Percentiles rank a stretch among this genome's conserved stretches.
phyloP scores from a whole-genome alignment of 2,329 filamentous ascomycete genomes.

The Chaetoscypha palmicola region DNA sequence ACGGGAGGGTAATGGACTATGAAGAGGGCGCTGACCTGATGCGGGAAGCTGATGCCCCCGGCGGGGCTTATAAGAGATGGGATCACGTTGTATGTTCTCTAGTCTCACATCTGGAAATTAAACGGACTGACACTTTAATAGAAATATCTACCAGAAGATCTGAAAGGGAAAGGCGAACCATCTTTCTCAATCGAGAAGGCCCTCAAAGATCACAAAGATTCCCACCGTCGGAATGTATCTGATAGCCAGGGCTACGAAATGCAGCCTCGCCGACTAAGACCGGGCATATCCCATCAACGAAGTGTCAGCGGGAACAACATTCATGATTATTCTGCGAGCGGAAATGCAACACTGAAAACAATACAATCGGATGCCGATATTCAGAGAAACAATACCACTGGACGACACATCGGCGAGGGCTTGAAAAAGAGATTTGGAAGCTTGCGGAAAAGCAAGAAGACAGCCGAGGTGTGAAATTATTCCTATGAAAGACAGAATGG shows the following conservation, averaged over 20 bases:
- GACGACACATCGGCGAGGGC: slow-evolving; percentile 40
- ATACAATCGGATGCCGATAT: slow-evolving; percentile 11
- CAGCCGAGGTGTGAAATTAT: slow-evolving; percentile 1
- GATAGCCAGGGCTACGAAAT: slow-evolving; percentile 42
- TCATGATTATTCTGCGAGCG: not conserved
- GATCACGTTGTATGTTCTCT: slow-evolving; percentile 61
- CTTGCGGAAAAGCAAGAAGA: slow-evolving; percentile 37
- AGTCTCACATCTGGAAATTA: not conserved
- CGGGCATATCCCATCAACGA: slow-evolving; percentile 34
- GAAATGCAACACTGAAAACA: not conserved
- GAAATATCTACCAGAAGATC: slow-evolving; percentile 67
- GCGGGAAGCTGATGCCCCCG: slow-evolving; percentile 59
- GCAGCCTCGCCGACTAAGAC: slow-evolving; percentile 31
- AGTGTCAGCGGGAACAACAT: slow-evolving; percentile 35
- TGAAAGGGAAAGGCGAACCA: slow-evolving; percentile 78
- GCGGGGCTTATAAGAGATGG: slow-evolving; percentile 73
- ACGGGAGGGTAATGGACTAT: slow-evolving; percentile 68
- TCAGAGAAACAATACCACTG: slow-evolving; percentile 32
- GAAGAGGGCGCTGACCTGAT: slow-evolving; percentile 83
- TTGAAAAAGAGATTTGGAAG: slow-evolving; percentile 49
- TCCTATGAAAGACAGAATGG: not conserved
- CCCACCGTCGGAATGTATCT: slow-evolving; percentile 24
- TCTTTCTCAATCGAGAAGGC: slow-evolving; percentile 64
- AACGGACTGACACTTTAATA: slow-evolving; percentile 30
- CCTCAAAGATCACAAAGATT: slow-evolving; percentile 47